phyloP scores from a whole-genome alignment of 208 protist species.

The Trichomonas tenax region DNA sequence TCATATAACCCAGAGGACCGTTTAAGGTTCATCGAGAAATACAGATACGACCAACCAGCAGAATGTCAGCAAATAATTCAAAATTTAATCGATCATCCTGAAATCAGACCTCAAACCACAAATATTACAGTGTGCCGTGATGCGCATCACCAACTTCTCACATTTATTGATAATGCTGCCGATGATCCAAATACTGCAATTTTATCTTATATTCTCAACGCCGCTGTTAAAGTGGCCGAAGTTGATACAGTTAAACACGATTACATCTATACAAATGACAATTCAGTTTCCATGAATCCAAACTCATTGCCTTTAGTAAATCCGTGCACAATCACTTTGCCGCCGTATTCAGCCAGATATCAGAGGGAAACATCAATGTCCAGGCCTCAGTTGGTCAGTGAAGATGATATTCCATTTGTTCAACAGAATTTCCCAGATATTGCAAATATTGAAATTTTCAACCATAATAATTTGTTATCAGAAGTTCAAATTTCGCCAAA shows the following conservation, averaged over 20 bases:
- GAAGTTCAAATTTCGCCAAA: background rate
- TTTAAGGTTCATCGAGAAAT: background rate
- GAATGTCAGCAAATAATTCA: background rate
- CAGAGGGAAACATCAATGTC: background rate
- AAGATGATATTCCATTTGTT: background rate
- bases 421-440: background rate
- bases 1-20: background rate
- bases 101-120: too few species aligned
- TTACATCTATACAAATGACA: background rate
- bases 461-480: background rate
- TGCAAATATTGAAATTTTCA: background rate
- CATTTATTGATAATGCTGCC: background rate
- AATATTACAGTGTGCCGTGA: background rate
- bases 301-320: too few species aligned
- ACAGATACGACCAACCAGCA: background rate
- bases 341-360: background rate
- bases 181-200: background rate
- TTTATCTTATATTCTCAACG: background rate
- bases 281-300: background rate
- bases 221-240: background rate
- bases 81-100: background rate
- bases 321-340: background rate
- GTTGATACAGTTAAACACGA: background rate
- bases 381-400: background rate
- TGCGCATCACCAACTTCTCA: background rate